A percentile compares a stretch with the other conserved stretches of the same genome.
Evolutionary conservation across 257 asterid genomes (phyloP).

Genomic region (Przewalskia tangutica): DNA sequence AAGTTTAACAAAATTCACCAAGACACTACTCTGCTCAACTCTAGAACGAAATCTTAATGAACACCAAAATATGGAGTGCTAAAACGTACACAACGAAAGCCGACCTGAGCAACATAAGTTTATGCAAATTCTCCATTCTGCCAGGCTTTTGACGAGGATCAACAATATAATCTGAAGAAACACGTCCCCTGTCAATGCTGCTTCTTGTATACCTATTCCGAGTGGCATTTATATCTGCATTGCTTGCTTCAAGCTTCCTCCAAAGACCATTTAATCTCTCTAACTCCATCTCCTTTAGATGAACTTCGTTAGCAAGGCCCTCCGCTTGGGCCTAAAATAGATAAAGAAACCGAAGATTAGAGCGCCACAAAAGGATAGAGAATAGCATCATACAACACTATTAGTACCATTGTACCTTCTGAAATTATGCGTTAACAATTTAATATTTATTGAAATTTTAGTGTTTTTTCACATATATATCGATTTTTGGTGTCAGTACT

Average conservation of each 20-base stretch:
- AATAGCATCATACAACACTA: neutral
- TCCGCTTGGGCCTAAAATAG: slow-evolving; percentile 76
- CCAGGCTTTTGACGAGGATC: slow-evolving; percentile 57
- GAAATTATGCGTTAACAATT: neutral
- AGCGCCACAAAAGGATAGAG: neutral
- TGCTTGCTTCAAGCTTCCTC: slow-evolving; percentile 47
- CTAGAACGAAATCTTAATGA: slow-evolving; percentile 74
- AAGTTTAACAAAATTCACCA: neutral
- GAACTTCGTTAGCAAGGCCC: slow-evolving; percentile 57
- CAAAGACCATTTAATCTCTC: slow-evolving; percentile 60
- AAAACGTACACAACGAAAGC: slow-evolving; percentile 68
- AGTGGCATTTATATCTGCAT: slow-evolving; percentile 33
- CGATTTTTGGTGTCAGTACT: neutral
- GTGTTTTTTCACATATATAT: neutral
- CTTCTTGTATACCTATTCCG: slow-evolving; percentile 65
- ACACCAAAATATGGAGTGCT: slow-evolving; percentile 69
- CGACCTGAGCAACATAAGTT: slow-evolving; percentile 74
- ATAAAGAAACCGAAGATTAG: neutral
- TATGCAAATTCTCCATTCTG: slow-evolving; percentile 59
- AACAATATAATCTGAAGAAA: slow-evolving; percentile 37
- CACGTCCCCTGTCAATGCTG: slow-evolving; percentile 30
- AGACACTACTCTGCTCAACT: neutral
- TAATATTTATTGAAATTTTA: neutral
- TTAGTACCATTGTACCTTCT: neutral
- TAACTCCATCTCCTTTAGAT: slow-evolving; percentile 59